A percentile compares a stretch with the other conserved stretches of the same genome.
Evolutionary conservation across 2,329 filamentous ascomycete genomes (phyloP).

Genomic region (Colletotrichum sp.): DNA sequence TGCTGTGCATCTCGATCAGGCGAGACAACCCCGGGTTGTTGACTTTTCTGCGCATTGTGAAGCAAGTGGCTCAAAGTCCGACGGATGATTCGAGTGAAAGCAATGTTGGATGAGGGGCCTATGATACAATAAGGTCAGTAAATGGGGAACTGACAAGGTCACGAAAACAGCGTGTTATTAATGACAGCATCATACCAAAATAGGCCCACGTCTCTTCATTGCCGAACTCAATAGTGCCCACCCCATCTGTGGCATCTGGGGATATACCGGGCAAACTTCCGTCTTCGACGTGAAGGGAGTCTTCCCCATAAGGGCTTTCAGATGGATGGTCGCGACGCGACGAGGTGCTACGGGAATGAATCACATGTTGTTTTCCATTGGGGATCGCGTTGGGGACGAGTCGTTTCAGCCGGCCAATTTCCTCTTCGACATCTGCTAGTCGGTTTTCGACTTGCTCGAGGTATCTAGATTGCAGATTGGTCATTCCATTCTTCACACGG

Average conservation of each 20-base stretch:
- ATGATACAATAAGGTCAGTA: neutral
- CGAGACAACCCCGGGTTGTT: neutral
- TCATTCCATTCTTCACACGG: neutral
- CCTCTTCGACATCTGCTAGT: slow-evolving; percentile 22
- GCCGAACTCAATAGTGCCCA: slow-evolving; percentile 26
- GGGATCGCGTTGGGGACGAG: neutral
- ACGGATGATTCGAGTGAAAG: slow-evolving; percentile 25
- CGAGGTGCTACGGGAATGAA: neutral
- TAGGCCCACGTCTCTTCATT: slow-evolving; percentile 24
- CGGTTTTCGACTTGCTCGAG: slow-evolving; percentile 23
- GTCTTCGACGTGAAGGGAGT: slow-evolving; percentile 11
- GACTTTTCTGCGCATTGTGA: neutral
- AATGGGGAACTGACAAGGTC: neutral
- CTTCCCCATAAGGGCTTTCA: neutral
- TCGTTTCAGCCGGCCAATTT: slow-evolving; percentile 20
- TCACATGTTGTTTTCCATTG: neutral
- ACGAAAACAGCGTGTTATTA: neutral
- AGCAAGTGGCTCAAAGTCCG: slow-evolving; percentile 18
- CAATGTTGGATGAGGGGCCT: slow-evolving; percentile 28
- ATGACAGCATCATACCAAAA: slow-evolving; percentile 21
- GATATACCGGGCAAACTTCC: slow-evolving; percentile 15
- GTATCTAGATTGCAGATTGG: slow-evolving; percentile 2
- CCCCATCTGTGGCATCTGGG: slow-evolving; percentile 26
- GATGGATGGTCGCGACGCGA: neutral
- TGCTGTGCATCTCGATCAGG: neutral